A percentile compares a stretch with the other conserved stretches of the same genome.
These are phyloP conservation scores for Pterula multifida DNA, from an alignment of 1,284 basidiomycete species.

Conservation along the genomic window DNA sequence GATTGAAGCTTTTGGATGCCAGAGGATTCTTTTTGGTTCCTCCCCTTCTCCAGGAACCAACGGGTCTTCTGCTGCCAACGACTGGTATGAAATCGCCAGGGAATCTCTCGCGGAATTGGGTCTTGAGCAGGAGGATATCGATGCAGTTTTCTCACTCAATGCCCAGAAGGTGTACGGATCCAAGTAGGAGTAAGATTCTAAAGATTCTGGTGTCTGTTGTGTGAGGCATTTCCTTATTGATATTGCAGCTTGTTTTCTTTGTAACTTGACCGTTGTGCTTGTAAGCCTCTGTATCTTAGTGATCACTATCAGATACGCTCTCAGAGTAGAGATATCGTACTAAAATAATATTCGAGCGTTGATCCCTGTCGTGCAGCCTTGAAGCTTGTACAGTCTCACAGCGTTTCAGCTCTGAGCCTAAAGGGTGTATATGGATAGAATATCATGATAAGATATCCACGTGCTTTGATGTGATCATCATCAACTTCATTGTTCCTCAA, in stretches of 20 bases:
- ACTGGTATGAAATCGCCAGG: conserved; percentile 77
- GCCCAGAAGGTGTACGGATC: conserved; percentile 50
- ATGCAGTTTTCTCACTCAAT: conserved; percentile 60
- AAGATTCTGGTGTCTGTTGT: no score
- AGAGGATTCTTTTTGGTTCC: conserved; percentile 49
- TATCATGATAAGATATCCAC: no score
- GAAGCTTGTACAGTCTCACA: no score
- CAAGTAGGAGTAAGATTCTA: no score
- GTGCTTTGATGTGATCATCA: no score
- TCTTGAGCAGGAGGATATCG: conserved; percentile 64
- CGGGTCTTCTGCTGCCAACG: conserved; percentile 34
- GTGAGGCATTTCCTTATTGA: no score
- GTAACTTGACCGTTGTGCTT: not conserved
- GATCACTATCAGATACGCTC: not conserved
- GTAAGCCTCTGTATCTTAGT: not conserved
- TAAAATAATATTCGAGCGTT: not conserved
- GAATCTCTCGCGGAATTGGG: conserved; percentile 77
- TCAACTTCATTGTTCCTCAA: not conserved
- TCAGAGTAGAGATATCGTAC: no score
- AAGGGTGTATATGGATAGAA: no score
- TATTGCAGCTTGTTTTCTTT: not conserved
- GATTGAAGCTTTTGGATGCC: conserved; percentile 53
- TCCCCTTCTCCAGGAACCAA: conserved; percentile 35
- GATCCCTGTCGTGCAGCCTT: no score
- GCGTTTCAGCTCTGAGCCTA: no score